Conservation (phyloP, 1,284 basidiomycete species). For the Rhodotorula sp. region DNA sequence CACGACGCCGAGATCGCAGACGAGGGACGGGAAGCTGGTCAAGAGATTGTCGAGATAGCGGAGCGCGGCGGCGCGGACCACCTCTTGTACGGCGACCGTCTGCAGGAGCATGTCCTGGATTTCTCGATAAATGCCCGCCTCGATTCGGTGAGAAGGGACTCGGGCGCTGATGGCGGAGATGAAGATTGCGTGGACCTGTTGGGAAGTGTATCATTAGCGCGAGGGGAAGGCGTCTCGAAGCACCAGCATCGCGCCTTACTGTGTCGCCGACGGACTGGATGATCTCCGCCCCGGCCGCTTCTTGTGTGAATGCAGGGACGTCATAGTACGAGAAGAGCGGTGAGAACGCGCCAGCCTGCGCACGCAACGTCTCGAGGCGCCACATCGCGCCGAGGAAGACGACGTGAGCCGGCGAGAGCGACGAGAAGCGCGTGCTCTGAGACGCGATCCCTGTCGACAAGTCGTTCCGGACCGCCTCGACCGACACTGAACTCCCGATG, state of each 20-base stretch:
- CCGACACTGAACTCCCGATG: slow-evolving; percentile 51
- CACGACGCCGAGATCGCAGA: slow-evolving; percentile 86
- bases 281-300: slow-evolving; percentile 60
- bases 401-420: slow-evolving; percentile 76
- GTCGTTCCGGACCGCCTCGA: slow-evolving; percentile 41
- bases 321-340: slow-evolving; percentile 84
- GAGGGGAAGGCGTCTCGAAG: no score
- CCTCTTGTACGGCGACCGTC: slow-evolving; percentile 78
- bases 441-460: slow-evolving; percentile 60
- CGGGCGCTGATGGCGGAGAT: slow-evolving; percentile 67
- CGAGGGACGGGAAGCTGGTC: slow-evolving; percentile 88
- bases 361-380: slow-evolving; percentile 85
- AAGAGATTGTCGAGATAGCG: slow-evolving; percentile 82
- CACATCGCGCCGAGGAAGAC: slow-evolving; percentile 85
- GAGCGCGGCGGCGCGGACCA: slow-evolving; percentile 77
- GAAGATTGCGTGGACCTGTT: slow-evolving; percentile 53
- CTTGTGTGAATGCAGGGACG: slow-evolving; percentile 74
- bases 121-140: slow-evolving; percentile 69
- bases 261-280: slow-evolving; percentile 87
- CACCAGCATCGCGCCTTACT: slow-evolving; percentile 53
- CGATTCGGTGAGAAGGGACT: slow-evolving; percentile 76
- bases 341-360: slow-evolving; percentile 74
- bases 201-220: slow-evolving; percentile 38
- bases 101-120: slow-evolving; percentile 72
- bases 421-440: slow-evolving; percentile 69